Evolutionary conservation across 129 eudicot species (phyloP).

Genomic region (Artemisia argyi): DNA sequence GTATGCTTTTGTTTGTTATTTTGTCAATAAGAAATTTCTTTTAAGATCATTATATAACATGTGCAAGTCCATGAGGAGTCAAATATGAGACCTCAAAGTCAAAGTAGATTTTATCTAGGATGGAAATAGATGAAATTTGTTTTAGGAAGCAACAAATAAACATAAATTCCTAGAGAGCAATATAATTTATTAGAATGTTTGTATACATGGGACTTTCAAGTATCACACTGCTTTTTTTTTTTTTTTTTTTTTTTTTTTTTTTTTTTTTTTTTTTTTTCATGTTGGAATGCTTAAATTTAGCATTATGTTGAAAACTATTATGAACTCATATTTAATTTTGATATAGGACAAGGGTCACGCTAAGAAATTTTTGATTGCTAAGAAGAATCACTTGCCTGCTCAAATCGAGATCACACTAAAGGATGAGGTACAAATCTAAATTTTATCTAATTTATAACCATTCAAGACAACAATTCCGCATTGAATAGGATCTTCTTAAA

Average conservation of each 20-base stretch:
- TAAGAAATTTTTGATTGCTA: slow-evolving; percentile 30
- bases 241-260: no score
- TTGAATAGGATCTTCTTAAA: background rate
- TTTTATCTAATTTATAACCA: background rate
- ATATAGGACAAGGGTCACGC: slow-evolving; percentile 46
- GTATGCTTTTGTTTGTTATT: slow-evolving; percentile 23
- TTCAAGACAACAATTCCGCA: background rate
- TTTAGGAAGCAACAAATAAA: background rate
- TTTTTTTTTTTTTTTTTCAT: no score
- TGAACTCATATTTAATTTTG: slow-evolving; percentile 1
- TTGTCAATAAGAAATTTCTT: slow-evolving; percentile 6
- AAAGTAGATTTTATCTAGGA: background rate
- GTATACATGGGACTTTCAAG: background rate
- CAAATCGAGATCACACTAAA: slow-evolving; percentile 55
- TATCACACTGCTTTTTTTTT: background rate
- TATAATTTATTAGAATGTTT: no score
- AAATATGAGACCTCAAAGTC: slow-evolving; percentile 9
- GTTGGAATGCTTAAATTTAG: background rate
- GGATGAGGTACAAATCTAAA: slow-evolving; percentile 60
- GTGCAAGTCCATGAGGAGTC: slow-evolving; percentile 4
- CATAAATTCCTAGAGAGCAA: background rate
- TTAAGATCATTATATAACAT: background rate
- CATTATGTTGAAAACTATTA: background rate
- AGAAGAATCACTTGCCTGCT: slow-evolving; percentile 43
- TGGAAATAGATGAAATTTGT: background rate